phyloP scores from a whole-genome alignment of 768 basidiomycete genomes.

The Serendipita sp. region DNA sequence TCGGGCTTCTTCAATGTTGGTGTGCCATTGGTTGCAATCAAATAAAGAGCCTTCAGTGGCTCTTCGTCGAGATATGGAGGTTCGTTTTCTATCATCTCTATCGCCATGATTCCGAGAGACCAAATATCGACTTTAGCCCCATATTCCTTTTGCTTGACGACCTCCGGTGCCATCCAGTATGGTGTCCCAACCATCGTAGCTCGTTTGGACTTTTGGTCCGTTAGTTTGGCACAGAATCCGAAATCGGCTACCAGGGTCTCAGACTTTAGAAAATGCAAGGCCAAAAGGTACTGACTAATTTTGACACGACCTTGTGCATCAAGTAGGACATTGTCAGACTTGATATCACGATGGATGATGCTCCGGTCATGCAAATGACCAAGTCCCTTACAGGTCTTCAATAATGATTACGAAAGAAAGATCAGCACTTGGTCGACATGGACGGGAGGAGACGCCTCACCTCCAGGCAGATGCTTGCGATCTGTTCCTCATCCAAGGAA shows the following conservation, averaged over 20 bases:
- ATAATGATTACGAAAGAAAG: neutral
- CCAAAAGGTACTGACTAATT: conserved; percentile 57
- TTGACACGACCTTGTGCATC: conserved; percentile 88
- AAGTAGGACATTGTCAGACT: conserved; percentile 88
- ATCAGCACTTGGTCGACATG: neutral
- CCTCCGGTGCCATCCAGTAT: conserved; percentile 99
- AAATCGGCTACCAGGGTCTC: conserved; percentile 55
- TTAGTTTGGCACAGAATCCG: conserved; percentile 90
- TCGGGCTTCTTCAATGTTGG: conserved; percentile 96
- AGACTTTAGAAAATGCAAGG: neutral
- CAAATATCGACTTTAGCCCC: conserved; percentile 94
- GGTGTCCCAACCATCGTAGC: conserved; percentile 98
- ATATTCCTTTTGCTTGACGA: conserved; percentile 93
- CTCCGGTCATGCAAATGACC: conserved; percentile 84
- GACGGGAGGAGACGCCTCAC: conserved; percentile 28
- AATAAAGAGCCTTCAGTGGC: conserved; percentile 81
- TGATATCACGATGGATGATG: conserved; percentile 96
- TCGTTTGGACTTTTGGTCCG: conserved; percentile 90
- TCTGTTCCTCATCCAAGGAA: conserved; percentile 86
- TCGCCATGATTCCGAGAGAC: conserved; percentile 96
- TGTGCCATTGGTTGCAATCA: conserved; percentile 96
- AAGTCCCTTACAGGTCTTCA: conserved; percentile 84
- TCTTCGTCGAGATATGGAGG: conserved; percentile 94
- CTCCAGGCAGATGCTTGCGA: conserved; percentile 80
- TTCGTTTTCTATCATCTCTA: conserved; percentile 98